Evolutionary conservation across 345 rosid genomes (phyloP), one percentile per base, ranked within the genome.

Genomic region (Eucalyptus sp.): DNA sequence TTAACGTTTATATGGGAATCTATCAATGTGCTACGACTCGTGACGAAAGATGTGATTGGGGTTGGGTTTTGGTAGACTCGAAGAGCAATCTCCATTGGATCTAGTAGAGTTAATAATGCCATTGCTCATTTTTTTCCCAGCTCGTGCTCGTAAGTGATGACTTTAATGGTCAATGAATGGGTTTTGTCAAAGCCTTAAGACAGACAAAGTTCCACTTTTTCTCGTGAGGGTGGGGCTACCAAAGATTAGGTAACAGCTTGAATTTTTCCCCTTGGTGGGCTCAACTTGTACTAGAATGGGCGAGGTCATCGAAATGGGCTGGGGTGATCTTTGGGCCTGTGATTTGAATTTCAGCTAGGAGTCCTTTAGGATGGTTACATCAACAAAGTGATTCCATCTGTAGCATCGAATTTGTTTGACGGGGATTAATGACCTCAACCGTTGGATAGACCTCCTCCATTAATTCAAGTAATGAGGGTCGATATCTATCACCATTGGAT

Each of bases 1-100:
- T 33, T 17, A 8, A 71, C 2, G 2, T 33, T 71, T 0, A 5
- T 18, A 33, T 33, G 0, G 0, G 13, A 5, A 17, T 10, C 25
- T 14, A 31, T 68, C 24, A 2, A 68, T 68, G 24, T 16, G 43
- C 16, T 18, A 9, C 13, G 0, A 33, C 7, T 33, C 4, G 10
- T 33, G 25, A 10, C 3, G 44, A 71, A 71, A 71, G 44, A 71
- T 33, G 81, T 5, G 41, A 71, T 18, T 33, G 25, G 44, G 8
- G 44, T 2, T 18, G 13, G 81, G 25, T 8, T 33, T 71, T 5
- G 81, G 81, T 9, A 33, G 81, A 71, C 46, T 33, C 11, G 25
- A 71, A 71, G 81, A 37, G 81, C 44, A 3, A 71, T 17, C 81
- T 71, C 81, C 81, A 1, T 33, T 9, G 81, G 81, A 71, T 71